These are phyloP conservation scores for Barnettozyma pratensis DNA, from an alignment of 805 yeast species.

Conservation along the genomic window DNA sequence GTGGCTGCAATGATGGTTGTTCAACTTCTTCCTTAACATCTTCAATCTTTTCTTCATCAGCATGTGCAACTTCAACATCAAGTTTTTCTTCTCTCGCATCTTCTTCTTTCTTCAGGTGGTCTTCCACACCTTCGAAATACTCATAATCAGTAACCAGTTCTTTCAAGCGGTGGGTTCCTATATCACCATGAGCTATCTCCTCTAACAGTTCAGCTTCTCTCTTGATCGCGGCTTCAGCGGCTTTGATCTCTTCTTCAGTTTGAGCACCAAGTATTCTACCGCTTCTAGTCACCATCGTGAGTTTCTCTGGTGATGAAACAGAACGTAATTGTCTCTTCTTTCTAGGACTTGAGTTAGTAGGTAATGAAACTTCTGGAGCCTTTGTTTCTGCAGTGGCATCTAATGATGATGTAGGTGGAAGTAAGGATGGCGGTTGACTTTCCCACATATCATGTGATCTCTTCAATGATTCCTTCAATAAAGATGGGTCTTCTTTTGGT, in stretches of 20 bases:
- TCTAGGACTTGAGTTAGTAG: background rate
- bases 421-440: background rate
- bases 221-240: conserved; percentile 18
- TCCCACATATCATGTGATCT: background rate
- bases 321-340: background rate
- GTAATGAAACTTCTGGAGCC: background rate
- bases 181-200: conserved; percentile 18
- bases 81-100: background rate
- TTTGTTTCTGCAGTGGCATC: background rate
- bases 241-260: conserved; percentile 19
- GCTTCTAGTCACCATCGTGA: conserved; percentile 27
- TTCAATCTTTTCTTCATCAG: background rate
- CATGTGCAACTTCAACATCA: background rate
- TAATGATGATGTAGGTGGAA: background rate
- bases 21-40: background rate
- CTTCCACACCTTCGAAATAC: conserved; percentile 9
- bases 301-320: conserved; percentile 11
- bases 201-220: conserved; percentile 19
- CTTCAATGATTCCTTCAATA: background rate
- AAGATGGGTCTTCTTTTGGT: background rate
- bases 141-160: conserved; percentile 15
- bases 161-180: conserved; percentile 3
- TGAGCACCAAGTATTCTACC: conserved; percentile 27
- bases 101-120: background rate
- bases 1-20: background rate